A percentile compares a stretch with the other conserved stretches of the same genome.
phyloP scores from a whole-genome alignment of 2,329 filamentous ascomycete genomes.

The Tolypocladium capitatum region DNA sequence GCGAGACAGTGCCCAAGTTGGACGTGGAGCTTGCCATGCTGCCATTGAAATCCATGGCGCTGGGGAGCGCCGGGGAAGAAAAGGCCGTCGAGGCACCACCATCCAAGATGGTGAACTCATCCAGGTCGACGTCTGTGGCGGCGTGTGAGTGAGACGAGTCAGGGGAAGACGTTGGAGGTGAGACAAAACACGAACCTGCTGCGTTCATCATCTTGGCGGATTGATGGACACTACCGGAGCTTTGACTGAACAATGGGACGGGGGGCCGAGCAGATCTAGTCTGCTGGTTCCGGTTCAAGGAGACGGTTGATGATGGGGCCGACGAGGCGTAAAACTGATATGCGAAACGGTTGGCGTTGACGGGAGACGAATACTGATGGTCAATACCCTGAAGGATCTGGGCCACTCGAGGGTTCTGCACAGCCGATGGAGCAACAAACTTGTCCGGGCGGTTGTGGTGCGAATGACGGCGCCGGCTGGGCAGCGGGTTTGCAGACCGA shows the following conservation, averaged over 20 bases:
- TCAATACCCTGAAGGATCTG: conserved; percentile 46
- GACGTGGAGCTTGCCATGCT: conserved; percentile 35
- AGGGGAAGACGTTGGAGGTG: background rate
- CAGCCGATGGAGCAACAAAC: conserved; percentile 16
- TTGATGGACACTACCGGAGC: conserved; percentile 37
- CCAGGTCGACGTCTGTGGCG: conserved; percentile 41
- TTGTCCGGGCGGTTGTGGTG: conserved; percentile 32
- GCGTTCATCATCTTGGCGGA: conserved; percentile 31
- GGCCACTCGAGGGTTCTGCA: conserved; percentile 46
- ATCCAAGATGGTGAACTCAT: conserved; percentile 45
- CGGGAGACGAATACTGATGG: conserved; percentile 39
- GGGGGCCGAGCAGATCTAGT: conserved; percentile 45
- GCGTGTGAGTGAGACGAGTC: conserved; percentile 17
- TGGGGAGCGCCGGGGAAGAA: conserved; percentile 38
- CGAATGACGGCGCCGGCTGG: conserved; percentile 31
- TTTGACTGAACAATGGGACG: conserved; percentile 58
- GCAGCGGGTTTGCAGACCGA: conserved; percentile 24
- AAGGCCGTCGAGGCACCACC: conserved; percentile 36
- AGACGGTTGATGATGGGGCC: conserved; percentile 45
- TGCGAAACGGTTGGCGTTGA: conserved; percentile 42
- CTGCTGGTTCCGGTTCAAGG: conserved; percentile 36
- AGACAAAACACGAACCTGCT: conserved; percentile 19
- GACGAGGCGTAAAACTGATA: conserved; percentile 56
- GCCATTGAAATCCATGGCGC: conserved; percentile 36
- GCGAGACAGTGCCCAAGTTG: conserved; percentile 64